Evolutionary conservation across 148 eudicot genomes (phyloP), one percentile per base, ranked within the genome.

Genomic region (Cornus florida): DNA sequence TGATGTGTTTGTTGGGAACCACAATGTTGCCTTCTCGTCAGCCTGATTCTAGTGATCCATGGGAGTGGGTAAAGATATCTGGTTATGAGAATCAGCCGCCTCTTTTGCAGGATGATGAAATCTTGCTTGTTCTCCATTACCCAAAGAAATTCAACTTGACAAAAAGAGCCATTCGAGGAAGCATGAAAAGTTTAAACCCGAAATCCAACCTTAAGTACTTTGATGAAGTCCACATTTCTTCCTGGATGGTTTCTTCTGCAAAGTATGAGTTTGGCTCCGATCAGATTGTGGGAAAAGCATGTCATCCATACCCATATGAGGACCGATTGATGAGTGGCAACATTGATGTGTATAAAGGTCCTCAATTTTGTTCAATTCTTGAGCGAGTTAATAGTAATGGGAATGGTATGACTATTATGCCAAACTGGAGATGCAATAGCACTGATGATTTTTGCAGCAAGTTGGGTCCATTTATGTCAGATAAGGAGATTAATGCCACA

Each of bases 361-460:
- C 70, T 60, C 91, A 93, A 50, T 91, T 92, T 79, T 95, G 99
- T 78, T 70, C 62, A 48, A 73, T 87, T 70, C 80, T 95, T 35
- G 73, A 78, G 60, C 83, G 82, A 79, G 81, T 87, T 65, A 83
- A 86, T 57, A 28, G 28, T 28, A 81, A 57, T 53, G 90, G 84
- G 81, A 86, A 83, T 50, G 84, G 88, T 70, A 82, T 91, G 16
- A 77, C 82, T 17, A 56, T 93, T 83, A 85, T 92, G 48, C 90
- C 99, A 48, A 92, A 92, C 83, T 95, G 99, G 99, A 86, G 77
- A 43, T 95, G 99, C 89, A 93, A 86, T 67, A 92, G 91, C 7
- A 92, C 90, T 0, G 90, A 93, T 74, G 90, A 81, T 2, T 91
- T 87, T 81, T 95, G 99, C 80, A 86, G 94, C 46, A 89, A 82